Percentiles rank a stretch among this genome's conserved stretches.
Evolutionary conservation across 2,329 filamentous ascomycete genomes (phyloP).

Genomic region (Xylaria sp.): DNA sequence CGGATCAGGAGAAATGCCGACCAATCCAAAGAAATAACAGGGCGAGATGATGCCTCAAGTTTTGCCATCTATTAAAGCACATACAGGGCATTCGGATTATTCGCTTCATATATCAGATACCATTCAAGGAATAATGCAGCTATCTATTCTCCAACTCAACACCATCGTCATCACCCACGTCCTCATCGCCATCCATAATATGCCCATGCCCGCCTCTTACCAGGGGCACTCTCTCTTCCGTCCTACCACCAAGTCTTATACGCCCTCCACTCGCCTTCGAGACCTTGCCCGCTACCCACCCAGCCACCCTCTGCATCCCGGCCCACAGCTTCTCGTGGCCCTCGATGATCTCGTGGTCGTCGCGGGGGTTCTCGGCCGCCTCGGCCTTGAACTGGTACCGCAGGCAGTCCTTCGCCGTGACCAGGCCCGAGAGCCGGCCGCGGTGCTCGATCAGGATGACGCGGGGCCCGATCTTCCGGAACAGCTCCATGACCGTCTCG

Average conservation of each 20-base stretch:
- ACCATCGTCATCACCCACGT: slow-evolving; percentile 47
- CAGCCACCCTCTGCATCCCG: slow-evolving; percentile 53
- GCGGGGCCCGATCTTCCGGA: slow-evolving; percentile 94
- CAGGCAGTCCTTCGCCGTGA: slow-evolving; percentile 95
- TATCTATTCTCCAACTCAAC: slow-evolving; percentile 39
- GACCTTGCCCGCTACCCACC: slow-evolving; percentile 63
- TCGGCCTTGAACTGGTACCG: slow-evolving; percentile 98
- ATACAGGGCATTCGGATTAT: too few species aligned
- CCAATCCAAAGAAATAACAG: too few species aligned
- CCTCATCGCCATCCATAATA: slow-evolving; percentile 57
- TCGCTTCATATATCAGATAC: neutral
- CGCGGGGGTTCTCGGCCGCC: slow-evolving; percentile 73
- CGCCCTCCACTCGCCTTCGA: slow-evolving; percentile 57
- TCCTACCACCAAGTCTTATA: slow-evolving; percentile 49
- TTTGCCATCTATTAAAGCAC: too few species aligned
- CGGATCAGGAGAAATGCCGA: too few species aligned
- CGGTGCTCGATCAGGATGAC: slow-evolving; percentile 92
- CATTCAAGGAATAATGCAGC: neutral
- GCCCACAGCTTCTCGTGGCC: slow-evolving; percentile 69
- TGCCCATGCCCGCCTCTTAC: slow-evolving; percentile 32
- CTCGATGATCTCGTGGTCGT: slow-evolving; percentile 58
- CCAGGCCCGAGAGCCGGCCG: slow-evolving; percentile 78
- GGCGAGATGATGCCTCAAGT: too few species aligned
- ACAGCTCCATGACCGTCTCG: slow-evolving; percentile 97
- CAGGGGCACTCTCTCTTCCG: slow-evolving; percentile 35